phyloP scores from a whole-genome alignment of 2,329 filamentous ascomycete species.

The Xylaria sp. region DNA sequence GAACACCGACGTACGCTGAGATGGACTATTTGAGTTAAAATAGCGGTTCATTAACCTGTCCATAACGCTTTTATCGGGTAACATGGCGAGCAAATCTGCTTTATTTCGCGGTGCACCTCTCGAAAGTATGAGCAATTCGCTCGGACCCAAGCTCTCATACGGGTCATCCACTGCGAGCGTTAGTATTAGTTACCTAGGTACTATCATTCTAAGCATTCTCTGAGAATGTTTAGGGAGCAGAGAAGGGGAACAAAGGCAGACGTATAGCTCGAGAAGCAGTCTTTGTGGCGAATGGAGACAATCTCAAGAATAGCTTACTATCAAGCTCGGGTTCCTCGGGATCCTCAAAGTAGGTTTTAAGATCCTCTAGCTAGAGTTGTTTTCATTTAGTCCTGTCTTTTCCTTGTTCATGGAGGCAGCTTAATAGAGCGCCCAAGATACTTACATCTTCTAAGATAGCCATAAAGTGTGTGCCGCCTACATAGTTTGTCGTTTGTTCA shows the following conservation, averaged over 20 bases:
- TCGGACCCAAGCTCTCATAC: conserved; percentile 50
- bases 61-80: conserved; percentile 60
- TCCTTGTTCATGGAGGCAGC: not conserved
- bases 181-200: conserved; percentile 1
- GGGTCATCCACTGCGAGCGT: conserved; percentile 43
- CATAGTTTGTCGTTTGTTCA: conserved; percentile 60
- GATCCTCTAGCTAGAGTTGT: conserved; percentile 63
- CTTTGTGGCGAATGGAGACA: not conserved
- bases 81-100: conserved; percentile 58
- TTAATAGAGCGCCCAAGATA: conserved; percentile 18
- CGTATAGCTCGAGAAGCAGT: not conserved
- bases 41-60: conserved; percentile 65
- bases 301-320: conserved; percentile 14
- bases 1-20: conserved; percentile 56
- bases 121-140: conserved; percentile 59
- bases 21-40: conserved; percentile 64
- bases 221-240: not conserved
- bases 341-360: conserved; percentile 68
- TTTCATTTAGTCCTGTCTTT: conserved; percentile 28
- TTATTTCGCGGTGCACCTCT: conserved; percentile 55
- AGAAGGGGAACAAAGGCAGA: not conserved
- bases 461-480: conserved; percentile 70
- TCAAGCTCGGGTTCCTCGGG: conserved; percentile 52
- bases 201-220: not conserved
- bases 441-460: conserved; percentile 70